Percentiles rank a stretch among this genome's conserved stretches.
Evolutionary conservation across 169 alveolate genomes (phyloP).

Genomic region (Eimeria falciformis): DNA sequence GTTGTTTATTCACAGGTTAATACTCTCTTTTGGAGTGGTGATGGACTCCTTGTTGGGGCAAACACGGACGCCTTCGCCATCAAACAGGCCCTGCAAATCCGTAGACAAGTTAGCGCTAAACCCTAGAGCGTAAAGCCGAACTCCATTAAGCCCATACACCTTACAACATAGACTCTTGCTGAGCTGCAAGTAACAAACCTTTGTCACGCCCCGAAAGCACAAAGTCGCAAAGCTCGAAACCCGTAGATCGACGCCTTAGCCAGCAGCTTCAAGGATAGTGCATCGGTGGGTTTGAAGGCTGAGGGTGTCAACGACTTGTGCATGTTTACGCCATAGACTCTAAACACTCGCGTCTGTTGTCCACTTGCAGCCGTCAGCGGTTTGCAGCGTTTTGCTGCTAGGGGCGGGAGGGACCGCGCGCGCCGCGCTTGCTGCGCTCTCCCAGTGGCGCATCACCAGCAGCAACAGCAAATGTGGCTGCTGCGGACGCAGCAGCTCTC

Average conservation of each 20-base stretch:
- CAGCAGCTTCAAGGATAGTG: no score
- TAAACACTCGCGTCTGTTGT: background rate
- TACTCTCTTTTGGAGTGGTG: constrained; percentile 6
- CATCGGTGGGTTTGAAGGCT: no score
- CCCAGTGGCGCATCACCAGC: constrained; percentile 32
- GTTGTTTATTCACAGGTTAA: background rate
- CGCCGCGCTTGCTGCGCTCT: constrained; percentile 18
- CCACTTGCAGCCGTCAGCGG: constrained; percentile 18
- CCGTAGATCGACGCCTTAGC: no score
- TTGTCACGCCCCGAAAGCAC: no score
- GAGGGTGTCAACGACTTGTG: no score
- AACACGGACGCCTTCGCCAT: background rate
- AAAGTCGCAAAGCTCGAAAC: no score
- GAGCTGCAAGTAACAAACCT: no score
- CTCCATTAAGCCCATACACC: no score
- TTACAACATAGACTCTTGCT: no score
- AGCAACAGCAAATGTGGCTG: background rate
- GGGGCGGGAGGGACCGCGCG: constrained; percentile 44
- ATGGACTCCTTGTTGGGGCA: background rate
- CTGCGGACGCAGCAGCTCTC: background rate
- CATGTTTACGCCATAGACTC: background rate
- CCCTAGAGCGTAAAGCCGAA: no score
- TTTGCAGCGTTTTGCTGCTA: constrained; percentile 38
- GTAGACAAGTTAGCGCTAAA: background rate
- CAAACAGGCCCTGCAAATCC: background rate